A percentile compares a stretch with the other conserved stretches of the same genome.
phyloP scores from a whole-genome alignment of 2,329 filamentous ascomycete species.

The Cordyceps pruinosa region DNA sequence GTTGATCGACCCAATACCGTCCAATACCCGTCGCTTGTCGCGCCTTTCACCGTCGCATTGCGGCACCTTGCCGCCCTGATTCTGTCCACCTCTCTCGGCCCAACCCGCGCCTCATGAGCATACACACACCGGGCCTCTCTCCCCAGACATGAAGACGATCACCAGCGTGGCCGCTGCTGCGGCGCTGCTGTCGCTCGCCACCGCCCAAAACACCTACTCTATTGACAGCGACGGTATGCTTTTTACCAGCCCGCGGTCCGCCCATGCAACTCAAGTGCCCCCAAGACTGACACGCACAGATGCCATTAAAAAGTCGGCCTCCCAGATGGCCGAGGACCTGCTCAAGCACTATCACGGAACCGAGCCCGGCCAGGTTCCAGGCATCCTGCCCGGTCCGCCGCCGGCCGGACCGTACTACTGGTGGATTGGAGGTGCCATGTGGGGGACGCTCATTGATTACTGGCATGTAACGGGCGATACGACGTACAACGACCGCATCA shows the following conservation, averaged over 20 bases:
- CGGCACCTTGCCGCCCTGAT: background rate
- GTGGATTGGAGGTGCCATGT: slow-evolving; percentile 60
- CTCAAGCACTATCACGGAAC: slow-evolving; percentile 42
- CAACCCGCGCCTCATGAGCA: background rate
- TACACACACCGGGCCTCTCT: background rate
- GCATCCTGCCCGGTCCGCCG: slow-evolving; percentile 43
- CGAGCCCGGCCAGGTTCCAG: slow-evolving; percentile 36
- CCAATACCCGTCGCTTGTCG: background rate
- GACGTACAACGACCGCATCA: slow-evolving; percentile 49
- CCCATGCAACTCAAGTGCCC: too few species aligned
- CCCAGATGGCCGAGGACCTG: slow-evolving; percentile 36
- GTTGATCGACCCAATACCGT: background rate
- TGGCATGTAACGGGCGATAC: slow-evolving; percentile 55
- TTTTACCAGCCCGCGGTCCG: background rate
- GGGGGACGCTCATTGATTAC: slow-evolving; percentile 57
- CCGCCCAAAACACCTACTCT: slow-evolving; percentile 1
- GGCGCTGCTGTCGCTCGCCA: slow-evolving; percentile 19
- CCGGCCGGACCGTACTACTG: slow-evolving; percentile 50
- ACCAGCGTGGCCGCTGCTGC: slow-evolving; percentile 15
- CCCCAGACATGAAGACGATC: slow-evolving; percentile 19
- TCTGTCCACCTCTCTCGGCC: background rate
- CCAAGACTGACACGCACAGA: slow-evolving; percentile 21
- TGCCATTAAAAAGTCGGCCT: slow-evolving; percentile 33
- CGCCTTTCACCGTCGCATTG: background rate
- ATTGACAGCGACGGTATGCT: slow-evolving; percentile 15